Evolutionary conservation across 2,329 filamentous ascomycete genomes (phyloP), one percentile per base, ranked within the genome.

Genomic region (Microsporum canis): DNA sequence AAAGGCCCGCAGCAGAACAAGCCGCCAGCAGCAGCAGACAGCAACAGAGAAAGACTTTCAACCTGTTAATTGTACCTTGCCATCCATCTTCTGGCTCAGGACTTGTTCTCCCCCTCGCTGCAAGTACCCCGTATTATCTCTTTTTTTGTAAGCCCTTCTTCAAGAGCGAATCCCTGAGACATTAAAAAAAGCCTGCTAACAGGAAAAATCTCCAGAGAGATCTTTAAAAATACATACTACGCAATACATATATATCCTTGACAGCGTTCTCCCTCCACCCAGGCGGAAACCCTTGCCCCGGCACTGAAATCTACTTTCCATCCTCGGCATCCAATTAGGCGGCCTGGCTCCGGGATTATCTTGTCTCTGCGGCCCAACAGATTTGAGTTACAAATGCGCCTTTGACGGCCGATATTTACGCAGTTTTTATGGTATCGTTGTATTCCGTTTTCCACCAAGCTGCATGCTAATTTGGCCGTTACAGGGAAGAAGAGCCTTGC

Each of bases 401-500:
- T n/a, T 53, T n/a, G 49, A 53, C 29, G n/a, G 49, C 49, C 31
- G 49, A 31, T 53, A 31, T n/a, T 53, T 53, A 53, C 49, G 49
- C 49, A 53, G 14, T 31, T 31, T 31, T 31, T 17, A n/a, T 47
- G 23, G n/a, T 23, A n/a, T 31, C 17, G 17, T 23, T 23, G 17
- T 31, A 7, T 17, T 51, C 7, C 12, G 27, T 29, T 51, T 51
- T 31, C 12, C 17, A n/a, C 6, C 41, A 45, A n/a, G 41, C 41
- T 45, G 41, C 12, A n/a, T 23, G 10, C 43, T 27, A 47, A 47
- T 8, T 27, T 47, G 43, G 6, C 43, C 3, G 23, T 17, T 23
- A 29, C 43, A 47, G 43, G 43, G 43, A 10, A 10, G 10, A 10
- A 10, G 34, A 10, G 34, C 34, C 34, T 36, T 5, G 34, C 10